Evolutionary conservation across 2,329 filamentous ascomycete species (phyloP).

Genomic region (Trichoderma oligosporum): DNA sequence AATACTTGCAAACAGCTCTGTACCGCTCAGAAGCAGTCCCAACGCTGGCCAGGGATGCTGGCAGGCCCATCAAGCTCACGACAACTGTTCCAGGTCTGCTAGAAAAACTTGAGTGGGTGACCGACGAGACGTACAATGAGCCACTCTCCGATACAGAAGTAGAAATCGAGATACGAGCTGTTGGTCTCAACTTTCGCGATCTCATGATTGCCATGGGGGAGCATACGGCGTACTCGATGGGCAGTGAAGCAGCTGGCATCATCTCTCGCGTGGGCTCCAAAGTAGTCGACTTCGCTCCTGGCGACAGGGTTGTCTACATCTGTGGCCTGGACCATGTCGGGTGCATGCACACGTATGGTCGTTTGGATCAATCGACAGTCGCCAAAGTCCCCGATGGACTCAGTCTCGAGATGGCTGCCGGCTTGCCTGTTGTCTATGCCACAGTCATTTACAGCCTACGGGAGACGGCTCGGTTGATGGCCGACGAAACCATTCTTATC

Average conservation of each 20-base stretch:
- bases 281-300: slow-evolving; percentile 23
- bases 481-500: slow-evolving; percentile 34
- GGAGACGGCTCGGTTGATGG: slow-evolving; percentile 29
- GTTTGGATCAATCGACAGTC: slow-evolving; percentile 1
- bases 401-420: slow-evolving; percentile 30
- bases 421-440: slow-evolving; percentile 23
- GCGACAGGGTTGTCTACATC: slow-evolving; percentile 27
- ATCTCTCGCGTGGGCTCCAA: slow-evolving; percentile 24
- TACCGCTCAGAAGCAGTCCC: slow-evolving; percentile 2
- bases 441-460: slow-evolving; percentile 25
- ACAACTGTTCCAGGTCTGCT: slow-evolving; percentile 8
- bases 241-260: slow-evolving; percentile 26
- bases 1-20: background rate
- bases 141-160: slow-evolving; percentile 8
- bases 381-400: slow-evolving; percentile 21
- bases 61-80: slow-evolving; percentile 18
- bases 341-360: slow-evolving; percentile 1
- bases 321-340: slow-evolving; percentile 21
- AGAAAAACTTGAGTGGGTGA: slow-evolving; percentile 10
- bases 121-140: background rate
- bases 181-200: slow-evolving; percentile 27
- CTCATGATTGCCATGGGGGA: slow-evolving; percentile 26
- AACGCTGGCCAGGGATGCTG: slow-evolving; percentile 17
- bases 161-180: slow-evolving; percentile 25
- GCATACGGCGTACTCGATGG: slow-evolving; percentile 9